phyloP scores from a whole-genome alignment of 495 filamentous ascomycete species.

The Hapsidospora chrysogenum region DNA sequence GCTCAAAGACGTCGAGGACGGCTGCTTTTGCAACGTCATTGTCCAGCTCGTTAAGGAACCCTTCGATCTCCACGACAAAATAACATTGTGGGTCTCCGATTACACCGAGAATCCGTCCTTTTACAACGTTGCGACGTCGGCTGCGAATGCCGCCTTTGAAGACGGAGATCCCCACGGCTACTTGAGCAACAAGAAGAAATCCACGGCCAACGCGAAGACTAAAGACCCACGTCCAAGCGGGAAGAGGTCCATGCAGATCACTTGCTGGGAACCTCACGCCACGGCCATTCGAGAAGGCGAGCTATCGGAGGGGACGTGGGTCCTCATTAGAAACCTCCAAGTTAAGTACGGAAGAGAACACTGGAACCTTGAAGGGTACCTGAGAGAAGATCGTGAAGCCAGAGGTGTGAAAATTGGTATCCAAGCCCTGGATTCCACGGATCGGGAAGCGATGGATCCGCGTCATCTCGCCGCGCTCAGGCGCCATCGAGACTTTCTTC shows the following conservation, averaged over 20 bases:
- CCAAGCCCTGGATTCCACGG: slow-evolving; percentile 18
- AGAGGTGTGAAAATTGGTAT: slow-evolving; percentile 38
- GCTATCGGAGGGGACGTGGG: slow-evolving; percentile 31
- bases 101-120: slow-evolving; percentile 59
- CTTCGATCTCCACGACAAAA: slow-evolving; percentile 23
- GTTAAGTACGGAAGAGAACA: slow-evolving; percentile 38
- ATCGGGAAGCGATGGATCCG: slow-evolving; percentile 25
- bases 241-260: slow-evolving; percentile 53
- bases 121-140: slow-evolving; percentile 35
- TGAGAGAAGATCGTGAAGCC: slow-evolving; percentile 42
- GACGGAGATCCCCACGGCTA: slow-evolving; percentile 19
- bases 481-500: slow-evolving; percentile 46
- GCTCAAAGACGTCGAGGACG: slow-evolving; percentile 42
- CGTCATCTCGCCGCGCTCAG: slow-evolving; percentile 42
- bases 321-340: slow-evolving; percentile 55
- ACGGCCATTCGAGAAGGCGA: slow-evolving; percentile 23
- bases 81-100: slow-evolving; percentile 67
- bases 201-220: too few relatives aligned
- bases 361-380: slow-evolving; percentile 48
- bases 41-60: slow-evolving; percentile 61
- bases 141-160: slow-evolving; percentile 16
- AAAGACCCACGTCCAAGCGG: slow-evolving; percentile 75
- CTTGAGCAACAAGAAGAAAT: too few relatives aligned
- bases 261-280: slow-evolving; percentile 55
- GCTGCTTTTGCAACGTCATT: slow-evolving; percentile 49